Base-by-base conservation (phyloP, 257 asterid genomes). In the Solanum bulbocastanum region DNA sequence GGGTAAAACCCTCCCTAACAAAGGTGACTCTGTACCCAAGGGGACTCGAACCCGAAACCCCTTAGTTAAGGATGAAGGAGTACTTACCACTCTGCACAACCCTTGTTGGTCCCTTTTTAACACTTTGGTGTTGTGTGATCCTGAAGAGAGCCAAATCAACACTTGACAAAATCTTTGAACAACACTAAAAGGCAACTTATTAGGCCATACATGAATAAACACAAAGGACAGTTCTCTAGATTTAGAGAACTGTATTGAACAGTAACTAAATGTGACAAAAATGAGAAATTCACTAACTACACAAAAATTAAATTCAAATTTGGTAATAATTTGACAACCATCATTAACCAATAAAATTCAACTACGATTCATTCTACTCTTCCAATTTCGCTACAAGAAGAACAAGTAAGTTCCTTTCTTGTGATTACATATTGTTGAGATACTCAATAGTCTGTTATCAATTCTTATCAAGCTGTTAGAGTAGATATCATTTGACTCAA, bases 101-200 rank as follows among this genome's bases (percentile, higher is more conserved):
- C 65, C 27, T 23, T 25, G 56, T 37, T 15, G 56, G 42, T 74
- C 20, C 84, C 76, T 87, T 93, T 82, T 83, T 66, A 42, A 6
- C n/a, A 75, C 76, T 90, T 89, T 87, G 35, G 27, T 37, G 18
- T 35, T 49, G 85, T 87, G 85, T 81, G 71, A 84, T 81, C 88
- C 32, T 75, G 87, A 90, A 88, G 91, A 79, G 16, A 87, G 27
- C 81, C 23, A 15, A 78, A 79, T n/a, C 22, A 16, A 30, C 23
- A 44, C 85, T 44, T 15, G 25, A 44, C 16, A 6, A 78, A 33
- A 4, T 40, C 36, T 39, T 25, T 30, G 39, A 74, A 74, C 20
- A 11, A 74, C 22, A 23, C 33, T 75, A 75, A 39, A 74, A 76
- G 16, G 60, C 36, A 76, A 32, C 36, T 27, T n/a, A 42, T 15